Base-by-base conservation (phyloP, 208 protist species). In the Phytomonas sp. region DNA sequence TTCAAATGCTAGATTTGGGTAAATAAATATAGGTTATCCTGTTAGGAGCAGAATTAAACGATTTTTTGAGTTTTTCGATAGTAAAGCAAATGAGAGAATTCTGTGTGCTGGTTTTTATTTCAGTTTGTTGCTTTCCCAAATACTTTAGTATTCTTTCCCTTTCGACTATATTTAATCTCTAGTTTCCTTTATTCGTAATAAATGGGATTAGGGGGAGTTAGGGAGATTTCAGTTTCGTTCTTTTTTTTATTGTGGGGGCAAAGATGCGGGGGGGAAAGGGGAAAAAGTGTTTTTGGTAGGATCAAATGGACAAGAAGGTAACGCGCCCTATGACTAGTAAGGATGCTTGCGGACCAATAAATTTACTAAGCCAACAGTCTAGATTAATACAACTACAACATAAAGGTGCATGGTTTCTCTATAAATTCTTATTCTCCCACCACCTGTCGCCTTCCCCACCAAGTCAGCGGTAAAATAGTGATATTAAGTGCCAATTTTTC, bases 101-200 rank as follows among this genome's bases (percentile, higher is more conserved):
- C 40, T 51, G 4, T 23, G 3, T 23, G 13, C 9, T 51, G 40
- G 40, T 51, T 2, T 51, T 78, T 73, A 74, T 71, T 75, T 68
- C 63, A 61, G 32, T 2, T 0, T 31, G 28, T 30, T 23, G 2
- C 28, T 37, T 66, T 6, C 23, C 4, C n/a, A 62, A 30, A 46
- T 29, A 26, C 9, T 66, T 32, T 26, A 43, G 15, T 66, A 32
- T 0, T 1, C 20, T 66, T 72, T 53, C 66, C n/a, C 5, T 68
- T 28, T 30, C 11, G 53, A 26, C 20, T 64, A 34, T 60, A 17
- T 71, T 63, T 36, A 31, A 65, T 51, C 62, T 32, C 28, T 28
- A 59, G 15, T 3, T 67, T 69, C 31, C 20, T 69, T 53, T 63
- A 7, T 70, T 70, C 46, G 29, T 51, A 20, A 15, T 2, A 51